Evolutionary conservation across 306 rosid genomes (phyloP), one percentile per base, ranked within the genome.

Genomic region (Cicer pinnatifidum): DNA sequence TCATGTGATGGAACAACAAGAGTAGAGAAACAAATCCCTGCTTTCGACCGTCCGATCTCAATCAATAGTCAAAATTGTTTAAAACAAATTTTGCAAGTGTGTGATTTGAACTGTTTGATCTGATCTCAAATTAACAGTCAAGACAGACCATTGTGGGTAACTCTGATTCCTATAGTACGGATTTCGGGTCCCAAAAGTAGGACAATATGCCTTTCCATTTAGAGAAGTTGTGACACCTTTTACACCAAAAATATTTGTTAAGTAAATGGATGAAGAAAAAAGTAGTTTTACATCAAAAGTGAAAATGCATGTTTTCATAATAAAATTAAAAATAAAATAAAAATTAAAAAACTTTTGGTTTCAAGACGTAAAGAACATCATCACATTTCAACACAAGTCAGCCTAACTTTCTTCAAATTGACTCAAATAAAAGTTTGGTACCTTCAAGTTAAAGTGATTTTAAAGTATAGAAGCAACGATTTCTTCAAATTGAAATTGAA

Each of bases 401-500:
- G 35, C 19, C 44, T 59, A 59, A 59, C 44, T 33, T 59, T 59
- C 19, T 59, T 59, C 43, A 59, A 35, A 35, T 59, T 6, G 23
- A 57, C 40, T 57, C 40, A 57, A 57, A 57, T 12, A 50, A 50
- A n/a, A 50, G 20, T 50, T 50, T 13, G 8, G 56, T 13, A 50
- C 56, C 15, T 50, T 50, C 10, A 13, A 13, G 56, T 23, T 13
- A 23, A 28, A 28, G 5, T 28, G 35, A 28, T 28, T 28, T 5
- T 57, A 28, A 57, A 23, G 72, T 43, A 41, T 62, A 13, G 75
- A 64, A 47, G 71, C 71, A 75, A 60, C 71, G 72, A 60, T 51
- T 53, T 20, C 37, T 5, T 41, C 3, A 0, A 28, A 28, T 28
- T 28, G 5, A 2, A 8, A 41, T 33, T 54, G 28, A 40, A 64